Evolutionary conservation across 2,329 filamentous ascomycete genomes (phyloP).

Genomic region (Ascochyta rabiei): DNA sequence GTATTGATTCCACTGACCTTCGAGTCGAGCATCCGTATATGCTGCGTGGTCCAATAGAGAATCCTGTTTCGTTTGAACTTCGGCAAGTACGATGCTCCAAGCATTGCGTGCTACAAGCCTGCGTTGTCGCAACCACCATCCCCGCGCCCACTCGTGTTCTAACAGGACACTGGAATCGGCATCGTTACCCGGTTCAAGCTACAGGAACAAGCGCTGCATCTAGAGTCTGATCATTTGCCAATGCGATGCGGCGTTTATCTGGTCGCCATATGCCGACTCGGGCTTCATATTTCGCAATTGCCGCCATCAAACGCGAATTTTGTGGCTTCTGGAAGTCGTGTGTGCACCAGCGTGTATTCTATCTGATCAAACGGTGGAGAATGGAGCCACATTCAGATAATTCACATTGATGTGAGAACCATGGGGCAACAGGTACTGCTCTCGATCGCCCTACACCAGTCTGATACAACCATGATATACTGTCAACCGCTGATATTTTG

Average conservation of each 20-base stretch:
- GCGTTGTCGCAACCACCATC: conserved; percentile 10
- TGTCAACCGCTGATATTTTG: no score
- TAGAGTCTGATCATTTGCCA: background rate
- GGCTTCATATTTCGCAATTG: conserved; percentile 5
- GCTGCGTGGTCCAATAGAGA: no score
- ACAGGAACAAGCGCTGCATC: background rate
- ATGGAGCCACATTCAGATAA: background rate
- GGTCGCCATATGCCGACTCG: background rate
- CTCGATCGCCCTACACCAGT: no score
- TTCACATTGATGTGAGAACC: no score
- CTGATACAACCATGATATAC: no score
- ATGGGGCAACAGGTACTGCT: no score
- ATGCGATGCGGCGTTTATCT: background rate
- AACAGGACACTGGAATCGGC: background rate
- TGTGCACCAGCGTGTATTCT: background rate
- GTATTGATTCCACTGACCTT: no score
- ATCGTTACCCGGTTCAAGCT: background rate
- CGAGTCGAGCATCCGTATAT: no score
- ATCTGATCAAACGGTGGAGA: background rate
- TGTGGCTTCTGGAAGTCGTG: background rate
- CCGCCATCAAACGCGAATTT: background rate
- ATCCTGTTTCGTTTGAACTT: background rate
- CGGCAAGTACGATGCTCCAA: background rate
- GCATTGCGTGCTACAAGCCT: conserved; percentile 15
- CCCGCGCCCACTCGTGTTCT: background rate